A percentile compares a stretch with the other conserved stretches of the same genome.
Conservation (phyloP, 179 eudicot genomes). For the Beta lomatogona region DNA sequence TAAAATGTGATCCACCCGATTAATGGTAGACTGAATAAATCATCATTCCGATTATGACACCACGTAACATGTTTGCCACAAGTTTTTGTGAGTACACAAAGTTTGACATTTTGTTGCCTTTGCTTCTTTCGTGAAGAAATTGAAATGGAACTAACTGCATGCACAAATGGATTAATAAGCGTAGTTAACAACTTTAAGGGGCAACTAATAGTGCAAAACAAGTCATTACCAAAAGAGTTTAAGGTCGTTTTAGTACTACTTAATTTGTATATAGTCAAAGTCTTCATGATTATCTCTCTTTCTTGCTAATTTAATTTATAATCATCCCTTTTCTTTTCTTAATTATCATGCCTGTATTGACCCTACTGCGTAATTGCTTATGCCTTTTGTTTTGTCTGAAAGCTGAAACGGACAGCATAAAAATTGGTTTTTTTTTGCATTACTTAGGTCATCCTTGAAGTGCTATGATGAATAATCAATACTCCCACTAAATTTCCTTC, state of each 20-base stretch:
- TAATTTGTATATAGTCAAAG: constrained; percentile 20
- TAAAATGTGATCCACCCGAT: too few relatives aligned
- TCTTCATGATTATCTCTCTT: constrained; percentile 12
- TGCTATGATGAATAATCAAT: constrained; percentile 23
- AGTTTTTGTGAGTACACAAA: constrained; percentile 11
- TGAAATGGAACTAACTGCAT: neutral
- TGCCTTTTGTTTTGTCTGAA: constrained; percentile 17
- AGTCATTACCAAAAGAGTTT: constrained; percentile 12
- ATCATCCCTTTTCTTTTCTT: neutral
- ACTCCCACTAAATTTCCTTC: constrained; percentile 16
- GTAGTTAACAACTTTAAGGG: constrained; percentile 4
- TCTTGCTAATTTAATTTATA: neutral
- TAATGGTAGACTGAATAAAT: too few relatives aligned
- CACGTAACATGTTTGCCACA: neutral
- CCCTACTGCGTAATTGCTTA: constrained; percentile 20
- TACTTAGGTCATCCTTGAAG: constrained; percentile 27
- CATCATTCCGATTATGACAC: too few relatives aligned
- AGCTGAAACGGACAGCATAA: constrained; percentile 20
- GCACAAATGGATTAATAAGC: constrained; percentile 3
- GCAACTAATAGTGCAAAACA: constrained; percentile 14
- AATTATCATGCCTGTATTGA: constrained; percentile 19
- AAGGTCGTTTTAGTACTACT: constrained; percentile 16
- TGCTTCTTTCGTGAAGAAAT: constrained; percentile 13
- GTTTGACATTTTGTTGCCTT: constrained; percentile 21
- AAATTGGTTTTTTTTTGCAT: constrained; percentile 3